A percentile compares a stretch with the other conserved stretches of the same genome.
These are phyloP conservation scores for Skeletonema costatum DNA, from an alignment of 108 stramenopile genomes.

Conservation along the genomic window DNA sequence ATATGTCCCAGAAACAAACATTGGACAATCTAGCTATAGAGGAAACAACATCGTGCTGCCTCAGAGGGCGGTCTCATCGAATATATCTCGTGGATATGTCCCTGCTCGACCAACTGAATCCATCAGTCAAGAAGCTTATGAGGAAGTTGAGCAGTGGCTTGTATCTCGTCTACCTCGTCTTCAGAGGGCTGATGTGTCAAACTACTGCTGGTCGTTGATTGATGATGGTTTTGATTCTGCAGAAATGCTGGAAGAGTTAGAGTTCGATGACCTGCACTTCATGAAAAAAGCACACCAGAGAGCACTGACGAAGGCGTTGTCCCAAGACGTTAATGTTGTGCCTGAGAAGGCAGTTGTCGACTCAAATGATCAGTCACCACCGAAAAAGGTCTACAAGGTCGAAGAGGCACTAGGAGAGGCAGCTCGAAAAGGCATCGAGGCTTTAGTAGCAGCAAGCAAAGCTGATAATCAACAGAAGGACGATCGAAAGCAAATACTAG, in stretches of 20 bases:
- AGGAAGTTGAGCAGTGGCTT: slow-evolving; percentile 19
- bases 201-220: slow-evolving; percentile 27
- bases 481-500: neutral
- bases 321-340: neutral
- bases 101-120: neutral
- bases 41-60: neutral
- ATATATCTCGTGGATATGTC: neutral
- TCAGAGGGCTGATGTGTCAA: slow-evolving; percentile 18
- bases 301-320: slow-evolving; percentile 22
- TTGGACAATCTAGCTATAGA: neutral
- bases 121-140: slow-evolving; percentile 1
- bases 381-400: slow-evolving; percentile 26
- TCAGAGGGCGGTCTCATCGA: neutral
- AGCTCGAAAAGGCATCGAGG: slow-evolving; percentile 28
- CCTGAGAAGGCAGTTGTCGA: neutral
- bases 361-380: neutral
- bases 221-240: slow-evolving; percentile 46
- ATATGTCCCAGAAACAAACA: neutral
- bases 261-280: slow-evolving; percentile 31
- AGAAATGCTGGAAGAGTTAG: slow-evolving; percentile 32
- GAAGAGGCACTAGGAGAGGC: slow-evolving; percentile 28
- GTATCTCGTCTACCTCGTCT: slow-evolving; percentile 30
- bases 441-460: slow-evolving; percentile 6
- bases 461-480: neutral
- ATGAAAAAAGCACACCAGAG: slow-evolving; percentile 48